Evolutionary conservation across 208 protist genomes (phyloP), one percentile per base, ranked within the genome.

Genomic region (Crithidia bombi): DNA sequence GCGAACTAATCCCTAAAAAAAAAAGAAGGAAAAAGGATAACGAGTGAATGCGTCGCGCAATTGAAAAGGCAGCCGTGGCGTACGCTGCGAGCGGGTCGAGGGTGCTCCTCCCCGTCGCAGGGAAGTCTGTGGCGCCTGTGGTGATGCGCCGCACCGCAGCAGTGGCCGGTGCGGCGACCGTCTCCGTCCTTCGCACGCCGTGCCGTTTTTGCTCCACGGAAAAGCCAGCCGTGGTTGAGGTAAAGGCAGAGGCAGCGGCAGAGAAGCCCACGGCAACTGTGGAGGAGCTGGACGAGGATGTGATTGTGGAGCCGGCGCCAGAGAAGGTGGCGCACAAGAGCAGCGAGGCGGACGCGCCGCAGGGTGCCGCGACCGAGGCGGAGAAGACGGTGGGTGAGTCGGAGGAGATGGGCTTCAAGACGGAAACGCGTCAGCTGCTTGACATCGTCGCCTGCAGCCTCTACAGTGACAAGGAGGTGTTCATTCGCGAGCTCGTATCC

Each of bases 381-480:
- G 88, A 96, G 78, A 73, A 67, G 21, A 63, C 87, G 2, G 87
- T 96, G 28, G 91, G 91, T 17, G 87, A 91, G 55, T 39, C 73
- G 23, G 92, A 96, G 63, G 89, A 94, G 74, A 89, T 95, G 81
- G 85, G 83, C 36, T 99, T 99, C 84, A 96, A 99, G 87, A 97
- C 98, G 14, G 98, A 99, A 79, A 99, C 98, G n/a, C 83, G 86
- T 28, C 98, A 99, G 86, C 91, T 99, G 21, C 91, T 99, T 5
- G 92, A 99, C 65, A 99, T 99, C 72, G 98, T 99, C 17, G 96
- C 97, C 7, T 96, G 98, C 67, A 98, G 92, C 47, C 84, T 99
- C 28, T 99, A 99, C 90, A 97, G 85, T 5, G 98, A 99, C 58
- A 98, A 98, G 78, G 98, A 98, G 77, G 95, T 99, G 11, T 99